Base-by-base conservation (phyloP, 805 yeast species). In the Candida qinlingensis region DNA sequence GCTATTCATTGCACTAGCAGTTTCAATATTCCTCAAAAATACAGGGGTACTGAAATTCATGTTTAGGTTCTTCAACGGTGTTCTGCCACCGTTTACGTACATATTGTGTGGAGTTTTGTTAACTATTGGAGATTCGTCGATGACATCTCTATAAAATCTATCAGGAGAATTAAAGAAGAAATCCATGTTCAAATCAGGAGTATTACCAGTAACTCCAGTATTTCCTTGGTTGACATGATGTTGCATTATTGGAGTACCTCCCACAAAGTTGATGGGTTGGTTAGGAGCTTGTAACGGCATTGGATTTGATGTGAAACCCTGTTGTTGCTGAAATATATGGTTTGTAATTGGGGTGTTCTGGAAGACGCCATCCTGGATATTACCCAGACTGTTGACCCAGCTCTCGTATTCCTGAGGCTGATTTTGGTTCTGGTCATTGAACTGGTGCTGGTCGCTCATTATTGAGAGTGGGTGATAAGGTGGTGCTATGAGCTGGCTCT, bases 1-100 rank as follows among this genome's bases (percentile, higher is more conserved):
- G 37, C 38, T 43, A 12, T 36, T 38, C 13, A 19, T 13, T 8
- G 29, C 12, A 30, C 27, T 41, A 7, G 46, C 27, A 1, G 50
- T 37, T 11, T 61, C 63, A 13, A 60, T 51, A 35, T 45, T 55
- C 45, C 54, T 59, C 41, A 61, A 41, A 31, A 61, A 58, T 35
- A 54, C 52, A 10, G 65, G 65, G 1, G 65, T 61, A 42, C 57
- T 58, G 35, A 60, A 60, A 36, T 54, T 58, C 34, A 53, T 46
- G 45, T 49, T 54, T 30, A 55, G 4, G 33, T 49, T 44, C 37
- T 55, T 58, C 48, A 61, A 44, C 4, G 65, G 65, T 2, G 65
- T 59, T 40, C 62, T 55, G 30, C 62, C 62, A 27, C 50, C 42
- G 33, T 13, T 27, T 28, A 26, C 37, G 26, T 35, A 12, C 6